phyloP scores from a whole-genome alignment of 257 asterid genomes.

The Ophiorrhiza pumila region DNA sequence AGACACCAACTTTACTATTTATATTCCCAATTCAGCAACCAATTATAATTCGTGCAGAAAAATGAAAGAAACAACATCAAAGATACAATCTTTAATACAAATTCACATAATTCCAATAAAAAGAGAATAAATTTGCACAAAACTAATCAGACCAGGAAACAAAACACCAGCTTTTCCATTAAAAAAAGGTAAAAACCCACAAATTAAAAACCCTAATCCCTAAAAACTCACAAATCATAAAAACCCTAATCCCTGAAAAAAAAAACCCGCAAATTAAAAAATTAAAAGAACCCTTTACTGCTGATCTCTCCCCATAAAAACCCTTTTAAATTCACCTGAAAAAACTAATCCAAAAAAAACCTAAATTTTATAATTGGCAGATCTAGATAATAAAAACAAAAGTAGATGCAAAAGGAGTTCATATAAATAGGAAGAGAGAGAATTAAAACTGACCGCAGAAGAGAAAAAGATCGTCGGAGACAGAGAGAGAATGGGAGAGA shows the following conservation, averaged over 20 bases:
- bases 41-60: not conserved
- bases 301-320: not conserved
- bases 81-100: not conserved
- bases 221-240: not conserved
- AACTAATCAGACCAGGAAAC: not conserved
- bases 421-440: not conserved
- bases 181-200: not conserved
- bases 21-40: not conserved
- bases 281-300: not conserved
- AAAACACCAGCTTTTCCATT: not conserved
- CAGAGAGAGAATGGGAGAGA: not conserved
- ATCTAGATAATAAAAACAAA: not conserved
- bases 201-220: not conserved
- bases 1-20: not conserved
- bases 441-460: constrained; percentile 11
- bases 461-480: constrained; percentile 7
- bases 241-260: constrained; percentile 3
- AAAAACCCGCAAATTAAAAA: not conserved
- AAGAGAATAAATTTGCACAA: not conserved
- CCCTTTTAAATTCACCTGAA: not conserved
- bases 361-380: not conserved
- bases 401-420: not conserved
- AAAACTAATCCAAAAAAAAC: not conserved
- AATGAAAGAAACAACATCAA: not conserved
- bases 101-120: not conserved